Conservation (phyloP, 345 rosid genomes). For the Populus ilicifolia region DNA sequence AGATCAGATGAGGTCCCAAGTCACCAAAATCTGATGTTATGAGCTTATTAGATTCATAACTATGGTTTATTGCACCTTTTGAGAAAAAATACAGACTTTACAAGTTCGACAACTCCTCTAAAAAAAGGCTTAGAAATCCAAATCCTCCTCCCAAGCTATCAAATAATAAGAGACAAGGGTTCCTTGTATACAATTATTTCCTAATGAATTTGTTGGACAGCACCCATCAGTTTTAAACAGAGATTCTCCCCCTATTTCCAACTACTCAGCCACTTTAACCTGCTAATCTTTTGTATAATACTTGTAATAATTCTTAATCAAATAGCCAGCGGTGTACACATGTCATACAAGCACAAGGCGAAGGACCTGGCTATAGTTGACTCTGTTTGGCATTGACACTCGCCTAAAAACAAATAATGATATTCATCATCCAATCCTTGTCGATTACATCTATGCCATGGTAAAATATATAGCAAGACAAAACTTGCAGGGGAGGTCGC, state of each 20-base stretch:
- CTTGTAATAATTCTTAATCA: slow-evolving; percentile 6
- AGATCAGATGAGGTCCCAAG: not conserved
- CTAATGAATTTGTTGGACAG: not conserved
- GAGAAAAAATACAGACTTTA: slow-evolving; percentile 1
- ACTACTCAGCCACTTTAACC: slow-evolving; percentile 29
- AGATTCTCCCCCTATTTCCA: slow-evolving; percentile 31
- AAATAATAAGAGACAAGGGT: not conserved
- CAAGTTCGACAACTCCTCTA: not conserved
- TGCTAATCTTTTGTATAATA: not conserved
- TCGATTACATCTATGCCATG: slow-evolving; percentile 11
- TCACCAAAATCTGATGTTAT: not conserved
- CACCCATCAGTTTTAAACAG: not conserved
- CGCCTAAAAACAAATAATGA: not conserved
- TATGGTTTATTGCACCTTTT: slow-evolving; percentile 21
- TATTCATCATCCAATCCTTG: slow-evolving; percentile 1
- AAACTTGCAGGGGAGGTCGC: slow-evolving; percentile 28
- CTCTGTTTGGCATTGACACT: not conserved
- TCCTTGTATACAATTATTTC: not conserved
- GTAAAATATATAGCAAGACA: slow-evolving; percentile 14
- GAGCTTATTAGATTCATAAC: not conserved
- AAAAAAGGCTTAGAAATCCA: not conserved
- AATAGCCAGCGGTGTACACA: slow-evolving; percentile 12
- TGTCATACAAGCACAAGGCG: slow-evolving; percentile 39
- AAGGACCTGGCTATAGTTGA: slow-evolving; percentile 18
- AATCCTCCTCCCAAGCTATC: not conserved